These are phyloP conservation scores for Diutina neorugosa DNA, from an alignment of 1,139 yeast genomes.

Conservation along the genomic window DNA sequence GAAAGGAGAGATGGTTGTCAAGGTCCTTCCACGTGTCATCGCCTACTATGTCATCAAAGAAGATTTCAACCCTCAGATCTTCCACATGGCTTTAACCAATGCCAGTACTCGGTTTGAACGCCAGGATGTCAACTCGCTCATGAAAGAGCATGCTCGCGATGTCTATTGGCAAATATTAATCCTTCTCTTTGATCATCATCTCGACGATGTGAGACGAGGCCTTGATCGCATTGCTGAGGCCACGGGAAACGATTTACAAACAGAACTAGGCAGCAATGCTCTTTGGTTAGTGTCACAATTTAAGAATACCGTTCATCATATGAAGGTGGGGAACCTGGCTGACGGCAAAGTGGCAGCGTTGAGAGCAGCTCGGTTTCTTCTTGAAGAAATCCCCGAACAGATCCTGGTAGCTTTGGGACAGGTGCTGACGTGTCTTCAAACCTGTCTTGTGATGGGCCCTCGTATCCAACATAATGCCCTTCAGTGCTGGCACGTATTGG, in stretches of 20 bases:
- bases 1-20: background rate
- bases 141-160: background rate
- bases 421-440: slow-evolving; percentile 75
- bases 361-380: slow-evolving; percentile 19
- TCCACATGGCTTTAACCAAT: background rate
- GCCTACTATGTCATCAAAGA: background rate
- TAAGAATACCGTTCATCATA: background rate
- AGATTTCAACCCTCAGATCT: background rate
- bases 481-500: slow-evolving; percentile 53
- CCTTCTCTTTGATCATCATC: background rate
- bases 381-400: slow-evolving; percentile 22
- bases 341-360: background rate
- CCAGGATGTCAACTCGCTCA: background rate
- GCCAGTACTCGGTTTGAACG: background rate
- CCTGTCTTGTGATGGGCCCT: slow-evolving; percentile 48
- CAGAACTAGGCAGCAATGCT: background rate
- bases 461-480: slow-evolving; percentile 54
- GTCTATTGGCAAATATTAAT: background rate
- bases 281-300: background rate
- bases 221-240: background rate
- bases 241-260: background rate
- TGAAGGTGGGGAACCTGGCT: background rate
- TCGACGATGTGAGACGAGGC: background rate
- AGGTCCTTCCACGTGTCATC: background rate
- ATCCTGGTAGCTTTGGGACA: slow-evolving; percentile 62